A percentile compares a stretch with the other conserved stretches of the same genome.
Evolutionary conservation across 164 flowering plant species (phyloP).

Genomic region (Aristolochia fimbriata): DNA sequence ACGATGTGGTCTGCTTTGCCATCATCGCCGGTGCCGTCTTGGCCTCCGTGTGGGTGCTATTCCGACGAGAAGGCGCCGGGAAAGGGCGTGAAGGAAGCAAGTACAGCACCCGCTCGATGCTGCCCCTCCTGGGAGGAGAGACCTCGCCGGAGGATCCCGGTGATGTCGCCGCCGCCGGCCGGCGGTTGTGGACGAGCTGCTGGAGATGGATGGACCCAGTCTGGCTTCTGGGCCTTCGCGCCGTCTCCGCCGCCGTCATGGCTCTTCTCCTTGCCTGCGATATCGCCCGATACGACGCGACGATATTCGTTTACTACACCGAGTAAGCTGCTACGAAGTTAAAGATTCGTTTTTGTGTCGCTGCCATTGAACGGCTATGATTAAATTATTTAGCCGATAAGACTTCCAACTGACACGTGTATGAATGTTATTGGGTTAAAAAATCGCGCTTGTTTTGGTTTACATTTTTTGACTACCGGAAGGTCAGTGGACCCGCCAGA

Average conservation of each 20-base stretch:
- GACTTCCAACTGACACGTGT: background rate
- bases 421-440: background rate
- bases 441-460: background rate
- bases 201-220: constrained; percentile 56
- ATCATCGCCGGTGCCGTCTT: constrained; percentile 31
- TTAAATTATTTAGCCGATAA: too few relatives aligned
- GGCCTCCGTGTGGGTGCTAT: constrained; percentile 32
- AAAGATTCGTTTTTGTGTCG: background rate
- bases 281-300: constrained; percentile 20
- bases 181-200: constrained; percentile 50
- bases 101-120: constrained; percentile 30
- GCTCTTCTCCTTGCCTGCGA: constrained; percentile 42
- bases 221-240: constrained; percentile 40
- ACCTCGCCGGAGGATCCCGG: constrained; percentile 13
- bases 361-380: background rate
- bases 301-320: constrained; percentile 55
- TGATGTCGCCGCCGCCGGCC: constrained; percentile 17
- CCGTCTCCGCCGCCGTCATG: constrained; percentile 21
- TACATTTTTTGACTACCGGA: background rate
- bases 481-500: background rate
- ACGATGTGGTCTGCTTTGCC: constrained; percentile 49
- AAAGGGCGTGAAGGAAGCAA: constrained; percentile 9
- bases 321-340: constrained; percentile 24
- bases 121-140: constrained; percentile 12
- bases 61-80: constrained; percentile 20